These are phyloP conservation scores for Paracamarosporium sp. DNA, from an alignment of 2,329 filamentous ascomycete species.

Conservation along the genomic window DNA sequence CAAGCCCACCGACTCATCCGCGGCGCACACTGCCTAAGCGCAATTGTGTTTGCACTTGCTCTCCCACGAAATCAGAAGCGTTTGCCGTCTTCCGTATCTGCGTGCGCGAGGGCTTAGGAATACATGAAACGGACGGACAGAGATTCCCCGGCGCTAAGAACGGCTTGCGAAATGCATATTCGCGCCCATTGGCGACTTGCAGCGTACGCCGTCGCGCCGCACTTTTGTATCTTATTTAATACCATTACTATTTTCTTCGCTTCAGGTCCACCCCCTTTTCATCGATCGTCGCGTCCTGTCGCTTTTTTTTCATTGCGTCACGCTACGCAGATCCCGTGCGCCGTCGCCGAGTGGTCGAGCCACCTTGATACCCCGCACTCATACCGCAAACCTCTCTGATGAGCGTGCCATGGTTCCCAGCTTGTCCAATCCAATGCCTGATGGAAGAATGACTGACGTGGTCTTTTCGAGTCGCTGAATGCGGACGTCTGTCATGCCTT, in stretches of 20 bases:
- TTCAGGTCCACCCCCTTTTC: neutral
- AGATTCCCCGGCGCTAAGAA: constrained; percentile 1
- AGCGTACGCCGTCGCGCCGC: neutral
- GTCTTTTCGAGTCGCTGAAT: neutral
- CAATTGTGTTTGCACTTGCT: neutral
- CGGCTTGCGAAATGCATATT: neutral
- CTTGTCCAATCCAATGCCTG: neutral
- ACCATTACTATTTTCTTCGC: neutral
- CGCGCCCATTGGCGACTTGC: neutral
- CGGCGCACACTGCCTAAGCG: constrained; percentile 16
- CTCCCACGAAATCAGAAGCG: neutral
- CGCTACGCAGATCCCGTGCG: neutral
- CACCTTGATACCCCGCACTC: neutral
- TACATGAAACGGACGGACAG: neutral
- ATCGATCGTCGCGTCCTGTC: neutral
- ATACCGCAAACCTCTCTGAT: neutral
- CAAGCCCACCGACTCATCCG: constrained; percentile 32
- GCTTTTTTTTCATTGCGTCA: neutral
- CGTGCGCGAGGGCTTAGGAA: neutral
- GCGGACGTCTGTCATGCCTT: neutral
- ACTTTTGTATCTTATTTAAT: constrained; percentile 5
- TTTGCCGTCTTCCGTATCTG: neutral
- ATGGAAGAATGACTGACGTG: too few species aligned
- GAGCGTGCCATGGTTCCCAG: neutral
- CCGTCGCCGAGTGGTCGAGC: neutral